Percentiles rank a stretch among this genome's conserved stretches.
phyloP scores from a whole-genome alignment of 768 basidiomycete species.

The Tylopilus plumbeoviolaceoides region DNA sequence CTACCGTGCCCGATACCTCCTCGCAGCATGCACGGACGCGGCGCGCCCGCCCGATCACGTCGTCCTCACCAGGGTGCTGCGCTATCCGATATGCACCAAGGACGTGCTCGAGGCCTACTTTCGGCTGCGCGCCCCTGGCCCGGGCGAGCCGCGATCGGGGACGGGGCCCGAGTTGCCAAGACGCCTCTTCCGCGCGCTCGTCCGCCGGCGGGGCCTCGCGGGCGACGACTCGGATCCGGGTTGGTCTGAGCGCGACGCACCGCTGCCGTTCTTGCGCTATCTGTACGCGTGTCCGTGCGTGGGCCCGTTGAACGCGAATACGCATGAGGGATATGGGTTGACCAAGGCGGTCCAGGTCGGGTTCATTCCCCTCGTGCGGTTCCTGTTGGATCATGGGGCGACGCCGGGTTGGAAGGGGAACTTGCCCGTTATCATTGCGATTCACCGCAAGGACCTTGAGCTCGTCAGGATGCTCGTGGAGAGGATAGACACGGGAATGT shows the following conservation, averaged over 20 bases:
- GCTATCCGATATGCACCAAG: too few species aligned
- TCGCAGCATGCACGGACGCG: constrained; percentile 30
- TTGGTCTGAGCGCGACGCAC: constrained; percentile 51
- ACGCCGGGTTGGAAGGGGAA: constrained; percentile 58
- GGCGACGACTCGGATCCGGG: background rate
- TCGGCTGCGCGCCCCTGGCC: too few species aligned
- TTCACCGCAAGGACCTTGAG: constrained; percentile 60
- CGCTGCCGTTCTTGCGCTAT: constrained; percentile 61
- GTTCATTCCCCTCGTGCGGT: constrained; percentile 60
- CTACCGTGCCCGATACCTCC: constrained; percentile 66
- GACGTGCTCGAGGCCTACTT: too few species aligned
- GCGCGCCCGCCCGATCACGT: constrained; percentile 11
- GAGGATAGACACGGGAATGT: constrained; percentile 31
- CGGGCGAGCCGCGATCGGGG: too few species aligned
- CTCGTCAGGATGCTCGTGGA: constrained; percentile 80
- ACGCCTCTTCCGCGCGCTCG: constrained; percentile 59
- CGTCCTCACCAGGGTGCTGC: too few species aligned
- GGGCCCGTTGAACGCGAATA: constrained; percentile 50
- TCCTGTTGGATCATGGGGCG: constrained; percentile 70
- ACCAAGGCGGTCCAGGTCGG: constrained; percentile 69
- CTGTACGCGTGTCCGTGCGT: constrained; percentile 43
- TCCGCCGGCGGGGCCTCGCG: background rate
- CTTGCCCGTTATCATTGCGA: constrained; percentile 73
- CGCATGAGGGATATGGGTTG: constrained; percentile 78
- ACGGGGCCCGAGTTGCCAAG: constrained; percentile 28